phyloP scores from a whole-genome alignment of 2,329 filamentous ascomycete genomes.

The Penicillium brasilianum region DNA sequence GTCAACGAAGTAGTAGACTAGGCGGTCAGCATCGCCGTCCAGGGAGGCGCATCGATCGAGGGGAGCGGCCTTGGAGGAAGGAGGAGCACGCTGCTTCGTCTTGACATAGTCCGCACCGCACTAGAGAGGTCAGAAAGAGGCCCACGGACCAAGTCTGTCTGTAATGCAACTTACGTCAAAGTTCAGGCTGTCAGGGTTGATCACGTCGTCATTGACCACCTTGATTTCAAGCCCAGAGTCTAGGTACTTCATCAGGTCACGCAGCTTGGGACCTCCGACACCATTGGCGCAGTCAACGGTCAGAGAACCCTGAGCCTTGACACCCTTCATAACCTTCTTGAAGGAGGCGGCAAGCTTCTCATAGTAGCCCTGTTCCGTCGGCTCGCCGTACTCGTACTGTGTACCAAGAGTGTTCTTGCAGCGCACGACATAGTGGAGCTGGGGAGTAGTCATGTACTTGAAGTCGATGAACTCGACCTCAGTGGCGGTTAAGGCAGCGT shows the following conservation, averaged over 20 bases:
- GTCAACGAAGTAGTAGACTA: conserved; percentile 94
- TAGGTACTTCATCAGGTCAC: conserved; percentile 82
- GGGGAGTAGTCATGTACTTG: conserved; percentile 93
- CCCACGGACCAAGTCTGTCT: no score
- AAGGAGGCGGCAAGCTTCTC: conserved; percentile 88
- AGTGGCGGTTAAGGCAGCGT: conserved; percentile 77
- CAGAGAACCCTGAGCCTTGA: conserved; percentile 73
- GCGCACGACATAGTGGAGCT: conserved; percentile 94
- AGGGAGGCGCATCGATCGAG: conserved; percentile 85
- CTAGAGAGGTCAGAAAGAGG: conserved; percentile 47
- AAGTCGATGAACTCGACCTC: conserved; percentile 78
- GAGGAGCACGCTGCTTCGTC: conserved; percentile 90
- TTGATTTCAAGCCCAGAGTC: conserved; percentile 78
- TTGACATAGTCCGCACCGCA: conserved; percentile 98
- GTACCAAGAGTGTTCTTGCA: conserved; percentile 93
- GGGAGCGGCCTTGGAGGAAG: conserved; percentile 74
- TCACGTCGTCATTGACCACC: conserved; percentile 89
- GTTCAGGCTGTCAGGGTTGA: conserved; percentile 87
- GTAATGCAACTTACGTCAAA: conserved; percentile 68
- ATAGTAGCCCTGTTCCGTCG: conserved; percentile 92
- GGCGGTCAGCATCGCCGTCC: conserved; percentile 92
- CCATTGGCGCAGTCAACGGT: conserved; percentile 96
- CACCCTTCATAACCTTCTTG: conserved; percentile 77
- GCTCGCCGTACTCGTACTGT: conserved; percentile 82
- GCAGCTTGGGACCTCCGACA: conserved; percentile 89